phyloP scores from a whole-genome alignment of 2,329 filamentous ascomycete genomes.

The Trichoderma brevicompactum region DNA sequence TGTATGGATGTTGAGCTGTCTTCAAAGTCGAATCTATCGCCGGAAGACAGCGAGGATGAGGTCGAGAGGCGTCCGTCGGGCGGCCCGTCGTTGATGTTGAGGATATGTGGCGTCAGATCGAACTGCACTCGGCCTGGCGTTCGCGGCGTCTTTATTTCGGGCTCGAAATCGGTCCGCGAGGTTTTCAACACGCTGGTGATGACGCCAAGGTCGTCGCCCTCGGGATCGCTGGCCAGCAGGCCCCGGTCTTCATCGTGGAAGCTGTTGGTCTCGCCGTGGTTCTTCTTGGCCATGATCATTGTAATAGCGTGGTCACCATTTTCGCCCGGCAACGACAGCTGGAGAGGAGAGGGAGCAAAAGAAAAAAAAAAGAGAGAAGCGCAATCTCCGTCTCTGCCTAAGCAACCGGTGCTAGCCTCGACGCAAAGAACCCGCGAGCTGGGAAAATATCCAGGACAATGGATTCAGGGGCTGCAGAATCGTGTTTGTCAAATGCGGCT shows the following conservation, averaged over 20 bases:
- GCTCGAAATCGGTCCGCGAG: conserved; percentile 31
- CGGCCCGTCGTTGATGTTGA: conserved; percentile 38
- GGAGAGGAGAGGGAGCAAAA: background rate
- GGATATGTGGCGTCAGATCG: conserved; percentile 58
- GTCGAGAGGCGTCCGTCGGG: conserved; percentile 21
- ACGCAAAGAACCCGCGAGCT: background rate
- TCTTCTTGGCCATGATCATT: conserved; percentile 42
- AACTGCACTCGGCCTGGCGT: conserved; percentile 77
- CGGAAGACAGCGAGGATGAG: conserved; percentile 28
- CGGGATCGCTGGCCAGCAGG: conserved; percentile 39
- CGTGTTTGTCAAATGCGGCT: conserved; percentile 15
- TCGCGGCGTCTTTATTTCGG: conserved; percentile 38
- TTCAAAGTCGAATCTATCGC: conserved; percentile 54
- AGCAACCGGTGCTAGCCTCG: background rate
- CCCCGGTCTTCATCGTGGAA: conserved; percentile 42
- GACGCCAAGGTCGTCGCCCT: conserved; percentile 37
- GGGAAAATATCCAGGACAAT: background rate
- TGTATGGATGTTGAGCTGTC: conserved; percentile 55
- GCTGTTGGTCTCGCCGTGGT: conserved; percentile 37
- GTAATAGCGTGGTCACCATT: conserved; percentile 31
- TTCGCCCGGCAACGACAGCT: conserved; percentile 7
- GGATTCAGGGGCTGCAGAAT: conserved; percentile 23
- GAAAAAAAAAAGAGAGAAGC: background rate
- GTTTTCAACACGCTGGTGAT: conserved; percentile 32
- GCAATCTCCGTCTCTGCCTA: background rate